A percentile compares a stretch with the other conserved stretches of the same genome.
Evolutionary conservation across 2,329 filamentous ascomycete genomes (phyloP).

Genomic region (Beauveria sp.): DNA sequence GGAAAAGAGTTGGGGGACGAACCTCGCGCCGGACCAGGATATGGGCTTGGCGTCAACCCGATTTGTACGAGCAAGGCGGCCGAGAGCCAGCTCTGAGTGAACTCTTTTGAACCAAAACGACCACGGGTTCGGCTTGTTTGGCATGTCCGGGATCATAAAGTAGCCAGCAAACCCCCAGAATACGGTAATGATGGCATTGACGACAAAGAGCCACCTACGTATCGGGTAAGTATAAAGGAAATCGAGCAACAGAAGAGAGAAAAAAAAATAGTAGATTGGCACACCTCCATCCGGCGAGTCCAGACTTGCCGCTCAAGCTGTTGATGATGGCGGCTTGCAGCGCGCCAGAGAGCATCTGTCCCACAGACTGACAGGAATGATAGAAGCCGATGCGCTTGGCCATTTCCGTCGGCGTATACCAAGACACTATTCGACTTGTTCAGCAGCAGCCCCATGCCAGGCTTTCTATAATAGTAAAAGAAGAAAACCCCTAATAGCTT

Average conservation of each 20-base stretch:
- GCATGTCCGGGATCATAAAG: slow-evolving; percentile 27
- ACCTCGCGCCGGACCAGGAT: slow-evolving; percentile 18
- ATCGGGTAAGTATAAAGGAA: not conserved
- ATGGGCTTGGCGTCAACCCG: slow-evolving; percentile 18
- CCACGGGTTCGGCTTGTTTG: slow-evolving; percentile 20
- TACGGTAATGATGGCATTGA: slow-evolving; percentile 32
- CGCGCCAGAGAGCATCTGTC: slow-evolving; percentile 36
- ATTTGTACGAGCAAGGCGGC: slow-evolving; percentile 20
- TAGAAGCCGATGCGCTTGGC: slow-evolving; percentile 34
- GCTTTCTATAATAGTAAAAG: no score
- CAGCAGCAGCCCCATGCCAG: not conserved
- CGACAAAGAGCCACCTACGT: slow-evolving; percentile 34
- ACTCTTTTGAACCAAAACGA: slow-evolving; percentile 22
- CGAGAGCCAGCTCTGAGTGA: slow-evolving; percentile 21
- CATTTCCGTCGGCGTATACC: slow-evolving; percentile 33
- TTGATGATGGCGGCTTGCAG: slow-evolving; percentile 33
- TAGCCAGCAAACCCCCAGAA: slow-evolving; percentile 25
- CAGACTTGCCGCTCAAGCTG: slow-evolving; percentile 28
- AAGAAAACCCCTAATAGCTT: no score
- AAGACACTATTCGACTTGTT: slow-evolving; percentile 21
- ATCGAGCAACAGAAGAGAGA: not conserved
- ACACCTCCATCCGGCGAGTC: slow-evolving; percentile 34
- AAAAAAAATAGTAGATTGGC: slow-evolving; percentile 13
- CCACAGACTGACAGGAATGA: slow-evolving; percentile 31
- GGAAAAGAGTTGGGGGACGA: not conserved